Evolutionary conservation across 305 asterid genomes (phyloP).

Genomic region (Solanum aculeatissimum): DNA sequence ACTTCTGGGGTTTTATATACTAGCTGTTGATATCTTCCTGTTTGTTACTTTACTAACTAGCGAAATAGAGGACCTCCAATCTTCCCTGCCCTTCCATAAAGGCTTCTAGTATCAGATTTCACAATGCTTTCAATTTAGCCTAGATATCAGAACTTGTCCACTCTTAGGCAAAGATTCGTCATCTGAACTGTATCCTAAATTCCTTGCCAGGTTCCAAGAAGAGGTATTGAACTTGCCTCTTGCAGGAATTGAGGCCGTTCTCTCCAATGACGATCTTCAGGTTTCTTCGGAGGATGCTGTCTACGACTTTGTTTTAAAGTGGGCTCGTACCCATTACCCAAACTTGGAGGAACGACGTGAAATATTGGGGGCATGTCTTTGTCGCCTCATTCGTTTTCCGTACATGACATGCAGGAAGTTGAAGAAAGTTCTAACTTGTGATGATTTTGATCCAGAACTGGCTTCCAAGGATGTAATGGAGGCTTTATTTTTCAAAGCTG

Average conservation of each 20-base stretch:
- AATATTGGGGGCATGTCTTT: not conserved
- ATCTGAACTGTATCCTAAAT: not conserved
- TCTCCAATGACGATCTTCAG: constrained; percentile 7
- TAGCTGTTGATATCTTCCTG: not conserved
- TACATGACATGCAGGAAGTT: constrained; percentile 6
- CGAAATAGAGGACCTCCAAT: not conserved
- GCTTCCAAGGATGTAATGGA: constrained; percentile 1
- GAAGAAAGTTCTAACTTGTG: not conserved
- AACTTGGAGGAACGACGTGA: constrained; percentile 4
- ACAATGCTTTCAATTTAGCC: not conserved
- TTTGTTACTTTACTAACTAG: not conserved
- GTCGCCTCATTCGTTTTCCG: constrained; percentile 8
- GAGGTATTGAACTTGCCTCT: constrained; percentile 12
- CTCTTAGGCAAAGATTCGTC: not conserved
- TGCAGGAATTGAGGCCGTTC: constrained; percentile 7
- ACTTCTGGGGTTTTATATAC: not conserved
- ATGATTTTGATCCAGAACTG: constrained; percentile 4
- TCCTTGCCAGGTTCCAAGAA: constrained; percentile 6
- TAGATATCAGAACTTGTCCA: not conserved
- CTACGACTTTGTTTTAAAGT: constrained; percentile 2
- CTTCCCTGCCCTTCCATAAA: not conserved
- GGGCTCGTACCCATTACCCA: constrained; percentile 8
- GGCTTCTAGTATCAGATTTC: not conserved
- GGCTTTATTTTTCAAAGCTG: constrained; percentile 11
- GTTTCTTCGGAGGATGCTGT: constrained; percentile 6